Evolutionary conservation across 768 basidiomycete genomes (phyloP).

Genomic region (Hydnum rufescens): DNA sequence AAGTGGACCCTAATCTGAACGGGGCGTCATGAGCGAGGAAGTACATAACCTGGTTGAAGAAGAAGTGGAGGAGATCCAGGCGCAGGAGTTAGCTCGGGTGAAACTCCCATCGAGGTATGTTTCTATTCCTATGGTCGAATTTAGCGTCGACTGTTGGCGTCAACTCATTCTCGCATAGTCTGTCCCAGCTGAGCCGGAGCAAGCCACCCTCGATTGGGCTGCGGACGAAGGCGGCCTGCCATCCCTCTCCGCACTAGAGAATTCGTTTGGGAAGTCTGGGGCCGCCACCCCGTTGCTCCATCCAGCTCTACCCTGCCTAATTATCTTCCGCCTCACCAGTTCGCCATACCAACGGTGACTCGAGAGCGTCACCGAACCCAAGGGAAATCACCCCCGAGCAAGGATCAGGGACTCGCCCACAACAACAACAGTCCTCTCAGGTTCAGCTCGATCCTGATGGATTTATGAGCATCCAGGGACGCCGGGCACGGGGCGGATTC

Average conservation of each 20-base stretch:
- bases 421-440: too few species aligned
- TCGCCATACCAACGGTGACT: constrained; percentile 6
- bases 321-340: not conserved
- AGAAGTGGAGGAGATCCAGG: not conserved
- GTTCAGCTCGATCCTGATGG: constrained; percentile 21
- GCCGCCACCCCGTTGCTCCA: constrained; percentile 30
- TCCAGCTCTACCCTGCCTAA: constrained; percentile 7
- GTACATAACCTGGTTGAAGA: not conserved
- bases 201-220: constrained; percentile 42
- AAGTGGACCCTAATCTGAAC: too few species aligned
- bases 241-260: constrained; percentile 55
- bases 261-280: constrained; percentile 55
- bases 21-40: not conserved
- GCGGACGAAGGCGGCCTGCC: constrained; percentile 60
- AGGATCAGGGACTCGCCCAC: not conserved
- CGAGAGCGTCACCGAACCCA: constrained; percentile 39
- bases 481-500: constrained; percentile 4
- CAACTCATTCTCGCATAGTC: not conserved
- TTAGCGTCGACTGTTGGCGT: not conserved
- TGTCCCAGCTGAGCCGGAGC: too few species aligned
- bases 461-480: constrained; percentile 9
- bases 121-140: not conserved
- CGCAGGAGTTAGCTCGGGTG: not conserved
- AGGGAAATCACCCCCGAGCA: constrained; percentile 19
- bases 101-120: not conserved